Evolutionary conservation across 2,329 filamentous ascomycete genomes (phyloP).

Genomic region (Diaporthe destruens): DNA sequence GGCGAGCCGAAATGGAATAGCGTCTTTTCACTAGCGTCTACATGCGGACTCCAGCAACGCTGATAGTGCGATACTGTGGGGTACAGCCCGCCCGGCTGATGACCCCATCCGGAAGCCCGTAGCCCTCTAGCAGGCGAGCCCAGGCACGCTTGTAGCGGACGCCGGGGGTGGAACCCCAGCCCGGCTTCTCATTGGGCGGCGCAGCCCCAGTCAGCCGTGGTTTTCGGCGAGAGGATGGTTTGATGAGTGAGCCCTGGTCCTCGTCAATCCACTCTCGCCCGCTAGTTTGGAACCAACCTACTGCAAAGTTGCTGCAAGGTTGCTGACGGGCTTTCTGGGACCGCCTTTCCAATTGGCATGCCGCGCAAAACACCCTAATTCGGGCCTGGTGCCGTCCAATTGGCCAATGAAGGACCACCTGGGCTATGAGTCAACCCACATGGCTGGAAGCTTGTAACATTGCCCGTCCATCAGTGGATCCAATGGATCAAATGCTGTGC

Average conservation of each 20-base stretch:
- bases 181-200: constrained; percentile 24
- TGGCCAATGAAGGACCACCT: constrained; percentile 28
- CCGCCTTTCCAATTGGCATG: constrained; percentile 20
- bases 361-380: not conserved
- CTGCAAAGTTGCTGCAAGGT: constrained; percentile 12
- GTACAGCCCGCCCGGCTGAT: not conserved
- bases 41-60: not conserved
- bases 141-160: constrained; percentile 11
- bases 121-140: constrained; percentile 7
- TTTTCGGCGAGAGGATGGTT: constrained; percentile 42
- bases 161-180: not conserved
- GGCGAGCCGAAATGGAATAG: constrained; percentile 41
- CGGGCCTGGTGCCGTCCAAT: not conserved
- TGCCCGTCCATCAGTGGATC: not conserved
- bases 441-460: constrained; percentile 22
- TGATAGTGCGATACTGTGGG: constrained; percentile 34
- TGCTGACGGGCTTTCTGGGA: constrained; percentile 24
- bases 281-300: not conserved
- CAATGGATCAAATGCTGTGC: constrained; percentile 4
- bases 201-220: constrained; percentile 16
- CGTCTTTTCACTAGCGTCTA: constrained; percentile 30
- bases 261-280: constrained; percentile 21
- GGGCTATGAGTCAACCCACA: constrained; percentile 33
- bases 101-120: not conserved
- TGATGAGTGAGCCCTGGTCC: constrained; percentile 29